These are phyloP conservation scores for Diaporthe destruens DNA, from an alignment of 2,329 filamentous ascomycete genomes.

Conservation along the genomic window DNA sequence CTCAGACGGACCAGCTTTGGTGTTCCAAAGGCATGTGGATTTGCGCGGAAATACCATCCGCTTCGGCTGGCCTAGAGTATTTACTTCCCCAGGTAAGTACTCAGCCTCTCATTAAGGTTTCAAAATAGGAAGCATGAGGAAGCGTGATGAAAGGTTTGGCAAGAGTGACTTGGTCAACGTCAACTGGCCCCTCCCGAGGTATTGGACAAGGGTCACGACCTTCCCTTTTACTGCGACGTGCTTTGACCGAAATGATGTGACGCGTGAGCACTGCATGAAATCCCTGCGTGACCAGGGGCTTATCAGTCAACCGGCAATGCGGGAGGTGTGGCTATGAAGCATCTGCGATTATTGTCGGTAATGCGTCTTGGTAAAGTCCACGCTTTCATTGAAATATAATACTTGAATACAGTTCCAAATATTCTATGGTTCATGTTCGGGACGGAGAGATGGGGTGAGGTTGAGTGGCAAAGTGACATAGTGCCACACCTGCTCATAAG, in stretches of 20 bases:
- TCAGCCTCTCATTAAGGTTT: background rate
- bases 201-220: background rate
- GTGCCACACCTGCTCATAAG: too few relatives aligned
- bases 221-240: background rate
- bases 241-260: background rate
- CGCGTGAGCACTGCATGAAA: too few relatives aligned
- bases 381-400: too few relatives aligned
- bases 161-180: background rate
- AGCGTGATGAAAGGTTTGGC: background rate
- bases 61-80: background rate
- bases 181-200: background rate
- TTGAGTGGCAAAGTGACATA: too few relatives aligned
- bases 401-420: too few relatives aligned
- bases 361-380: too few relatives aligned
- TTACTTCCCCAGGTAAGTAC: background rate
- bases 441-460: too few relatives aligned
- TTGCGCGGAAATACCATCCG: background rate
- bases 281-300: too few relatives aligned
- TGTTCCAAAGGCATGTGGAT: background rate
- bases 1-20: background rate
- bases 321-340: too few relatives aligned
- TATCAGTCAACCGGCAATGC: too few relatives aligned
- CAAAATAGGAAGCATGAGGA: background rate
- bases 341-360: too few relatives aligned
- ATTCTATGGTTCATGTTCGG: too few relatives aligned